A percentile compares a stretch with the other conserved stretches of the same genome.
Conservation (phyloP, 768 basidiomycete species). For the Calocybe indica region DNA sequence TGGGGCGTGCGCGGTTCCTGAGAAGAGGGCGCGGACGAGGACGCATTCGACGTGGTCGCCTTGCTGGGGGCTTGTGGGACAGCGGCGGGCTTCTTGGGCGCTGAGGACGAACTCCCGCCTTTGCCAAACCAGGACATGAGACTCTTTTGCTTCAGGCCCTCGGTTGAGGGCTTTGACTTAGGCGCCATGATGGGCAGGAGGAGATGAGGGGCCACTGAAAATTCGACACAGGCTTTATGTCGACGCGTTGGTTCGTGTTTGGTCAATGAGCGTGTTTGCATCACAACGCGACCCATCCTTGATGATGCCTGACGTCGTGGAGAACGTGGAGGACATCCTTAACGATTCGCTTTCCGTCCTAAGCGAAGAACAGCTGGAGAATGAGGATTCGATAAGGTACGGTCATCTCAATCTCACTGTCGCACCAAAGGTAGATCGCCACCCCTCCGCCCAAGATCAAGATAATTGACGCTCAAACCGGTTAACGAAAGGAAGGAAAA, state of each 20-base stretch:
- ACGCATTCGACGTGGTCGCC: slow-evolving; percentile 20
- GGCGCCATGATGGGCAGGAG: slow-evolving; percentile 26
- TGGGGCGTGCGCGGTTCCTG: slow-evolving; percentile 36
- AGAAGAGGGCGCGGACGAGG: slow-evolving; percentile 20
- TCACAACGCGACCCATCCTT: neutral
- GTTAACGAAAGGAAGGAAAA: slow-evolving; percentile 47
- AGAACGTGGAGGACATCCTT: slow-evolving; percentile 44
- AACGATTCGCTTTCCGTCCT: slow-evolving; percentile 47
- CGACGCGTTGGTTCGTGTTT: slow-evolving; percentile 29
- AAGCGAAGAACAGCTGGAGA: slow-evolving; percentile 35
- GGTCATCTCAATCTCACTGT: slow-evolving; percentile 49
- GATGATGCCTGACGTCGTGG: slow-evolving; percentile 6
- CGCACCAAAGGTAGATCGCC: slow-evolving; percentile 47
- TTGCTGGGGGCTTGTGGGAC: slow-evolving; percentile 8
- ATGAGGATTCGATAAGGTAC: slow-evolving; percentile 41
- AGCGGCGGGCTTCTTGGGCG: slow-evolving; percentile 9
- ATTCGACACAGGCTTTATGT: neutral
- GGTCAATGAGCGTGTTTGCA: neutral
- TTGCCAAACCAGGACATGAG: slow-evolving; percentile 64
- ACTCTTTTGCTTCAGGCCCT: slow-evolving; percentile 64
- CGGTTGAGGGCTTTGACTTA: slow-evolving; percentile 33
- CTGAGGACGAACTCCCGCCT: slow-evolving; percentile 16
- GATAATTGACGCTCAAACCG: neutral
- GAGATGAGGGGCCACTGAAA: neutral
- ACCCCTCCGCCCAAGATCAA: slow-evolving; percentile 1